Evolutionary conservation across 169 alveolate species (phyloP).

Genomic region (Blepharisma undulans): DNA sequence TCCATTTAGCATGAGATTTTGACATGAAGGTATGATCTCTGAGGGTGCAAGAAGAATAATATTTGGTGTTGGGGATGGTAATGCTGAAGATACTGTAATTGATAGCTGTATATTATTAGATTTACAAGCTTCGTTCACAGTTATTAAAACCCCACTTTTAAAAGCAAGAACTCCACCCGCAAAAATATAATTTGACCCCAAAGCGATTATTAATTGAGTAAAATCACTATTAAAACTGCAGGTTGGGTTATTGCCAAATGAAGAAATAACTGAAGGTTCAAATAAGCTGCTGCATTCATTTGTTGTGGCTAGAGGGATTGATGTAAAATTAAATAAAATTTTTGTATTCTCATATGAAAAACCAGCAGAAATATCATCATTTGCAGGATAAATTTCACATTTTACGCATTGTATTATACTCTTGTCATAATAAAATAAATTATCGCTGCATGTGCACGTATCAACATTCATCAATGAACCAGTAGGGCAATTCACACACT

Average conservation of each 20-base stretch:
- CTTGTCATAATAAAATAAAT: not conserved
- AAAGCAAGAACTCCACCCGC: not conserved
- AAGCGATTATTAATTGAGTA: not conserved
- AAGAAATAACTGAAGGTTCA: not conserved
- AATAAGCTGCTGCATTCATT: not conserved
- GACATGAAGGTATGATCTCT: not conserved
- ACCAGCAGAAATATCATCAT: not conserved
- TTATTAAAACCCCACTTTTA: not conserved
- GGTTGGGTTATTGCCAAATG: not conserved
- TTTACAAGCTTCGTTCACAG: not conserved
- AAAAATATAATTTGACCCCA: not conserved
- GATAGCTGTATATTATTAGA: not conserved
- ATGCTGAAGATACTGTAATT: not conserved
- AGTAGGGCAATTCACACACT: too few species aligned
- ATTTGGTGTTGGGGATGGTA: not conserved
- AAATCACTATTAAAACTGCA: not conserved
- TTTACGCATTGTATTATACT: not conserved
- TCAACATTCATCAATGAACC: not conserved
- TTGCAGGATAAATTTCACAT: not conserved
- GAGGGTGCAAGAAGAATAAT: not conserved
- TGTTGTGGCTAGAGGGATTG: not conserved
- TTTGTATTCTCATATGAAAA: not conserved
- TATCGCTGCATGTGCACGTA: not conserved
- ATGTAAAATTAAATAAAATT: not conserved
- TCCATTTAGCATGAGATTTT: not conserved